Base-by-base conservation (phyloP, 495 filamentous ascomycete species). In the Platismatia glauca region DNA sequence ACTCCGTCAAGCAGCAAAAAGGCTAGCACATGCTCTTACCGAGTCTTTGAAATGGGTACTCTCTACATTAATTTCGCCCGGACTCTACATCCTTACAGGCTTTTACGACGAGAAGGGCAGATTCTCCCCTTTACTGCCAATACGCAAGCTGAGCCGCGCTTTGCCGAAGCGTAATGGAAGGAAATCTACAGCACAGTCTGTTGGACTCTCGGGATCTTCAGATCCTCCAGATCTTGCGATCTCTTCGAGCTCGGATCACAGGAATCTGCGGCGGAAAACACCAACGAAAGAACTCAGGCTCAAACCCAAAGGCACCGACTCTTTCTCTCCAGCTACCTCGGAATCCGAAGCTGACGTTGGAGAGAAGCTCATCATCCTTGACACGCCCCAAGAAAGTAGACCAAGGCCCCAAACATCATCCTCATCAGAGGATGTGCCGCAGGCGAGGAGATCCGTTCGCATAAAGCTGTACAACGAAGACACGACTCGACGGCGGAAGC, bases 381-480 rank as follows among this genome's bases (percentile, higher is more conserved):
- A 57, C 20, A 58, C 22, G 37, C 41, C 57, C 9, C 13, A 35
- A 11, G 57, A 80, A 69, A 70, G 73, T 33, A 81, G 85, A 60
- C 79, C 84, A 16, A 84, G 84, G 68, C 81, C 78, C 55, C 63
- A 18, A 68, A 67, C 70, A 35, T 69, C 66, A 44, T 72, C 75
- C 13, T 60, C 72, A 59, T 64, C 80, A 67, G 73, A 90, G 84
- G 71, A 90, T 83, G 63, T 79, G 78, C 75, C 79, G 56, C 89
- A 84, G 63, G 73, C 85, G 4, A 83, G 89, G 65, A 84, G 90
- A 37, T 93, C 91, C 20, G 95, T 96, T 65, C 82, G 91, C 35
- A 96, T 97, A 67, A 95, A 95, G 72, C 79, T 96, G 18, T 83
- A 92, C 73, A 89, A 89, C 66, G 92, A 97, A 70, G 89, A 95